Conservation (phyloP, 306 rosid species). For the Glycine tomentella region DNA sequence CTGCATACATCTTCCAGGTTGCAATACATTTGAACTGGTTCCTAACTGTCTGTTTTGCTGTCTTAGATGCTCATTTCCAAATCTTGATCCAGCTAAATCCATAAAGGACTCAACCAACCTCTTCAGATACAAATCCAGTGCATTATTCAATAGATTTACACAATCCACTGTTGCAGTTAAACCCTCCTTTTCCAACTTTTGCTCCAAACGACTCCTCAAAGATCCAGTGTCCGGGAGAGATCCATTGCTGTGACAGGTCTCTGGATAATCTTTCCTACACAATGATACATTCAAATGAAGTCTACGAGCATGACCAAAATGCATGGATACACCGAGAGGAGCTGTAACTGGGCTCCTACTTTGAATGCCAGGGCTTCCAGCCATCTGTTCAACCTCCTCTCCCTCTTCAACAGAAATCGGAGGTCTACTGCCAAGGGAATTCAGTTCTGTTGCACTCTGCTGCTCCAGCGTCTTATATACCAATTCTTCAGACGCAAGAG, state of each 20-base stretch:
- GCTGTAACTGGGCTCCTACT: constrained; percentile 94
- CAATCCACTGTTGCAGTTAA: constrained; percentile 64
- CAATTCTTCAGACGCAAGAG: constrained; percentile 54
- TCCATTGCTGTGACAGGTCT: constrained; percentile 71
- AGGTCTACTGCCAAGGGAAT: constrained; percentile 95
- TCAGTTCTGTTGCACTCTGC: constrained; percentile 91
- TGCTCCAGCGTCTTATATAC: constrained; percentile 69
- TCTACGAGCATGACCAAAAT: constrained; percentile 58
- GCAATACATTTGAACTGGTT: constrained; percentile 50
- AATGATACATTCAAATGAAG: too few species aligned
- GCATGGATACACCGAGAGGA: constrained; percentile 85
- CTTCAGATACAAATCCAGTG: constrained; percentile 84
- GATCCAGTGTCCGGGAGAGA: constrained; percentile 80
- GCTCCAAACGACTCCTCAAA: constrained; percentile 71
- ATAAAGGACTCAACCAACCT: constrained; percentile 78
- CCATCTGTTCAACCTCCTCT: constrained; percentile 93
- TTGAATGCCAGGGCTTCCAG: constrained; percentile 88
- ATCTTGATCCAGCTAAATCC: constrained; percentile 66
- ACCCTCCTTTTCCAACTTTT: constrained; percentile 78
- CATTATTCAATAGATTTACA: constrained; percentile 82
- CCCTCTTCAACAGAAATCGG: constrained; percentile 98
- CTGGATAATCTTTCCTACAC: constrained; percentile 52
- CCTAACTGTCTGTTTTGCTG: constrained; percentile 36
- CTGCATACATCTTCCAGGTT: constrained; percentile 53
- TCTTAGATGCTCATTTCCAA: constrained; percentile 47